These are phyloP conservation scores for Aspergillus campestris DNA, from an alignment of 495 filamentous ascomycete genomes.

Conservation along the genomic window DNA sequence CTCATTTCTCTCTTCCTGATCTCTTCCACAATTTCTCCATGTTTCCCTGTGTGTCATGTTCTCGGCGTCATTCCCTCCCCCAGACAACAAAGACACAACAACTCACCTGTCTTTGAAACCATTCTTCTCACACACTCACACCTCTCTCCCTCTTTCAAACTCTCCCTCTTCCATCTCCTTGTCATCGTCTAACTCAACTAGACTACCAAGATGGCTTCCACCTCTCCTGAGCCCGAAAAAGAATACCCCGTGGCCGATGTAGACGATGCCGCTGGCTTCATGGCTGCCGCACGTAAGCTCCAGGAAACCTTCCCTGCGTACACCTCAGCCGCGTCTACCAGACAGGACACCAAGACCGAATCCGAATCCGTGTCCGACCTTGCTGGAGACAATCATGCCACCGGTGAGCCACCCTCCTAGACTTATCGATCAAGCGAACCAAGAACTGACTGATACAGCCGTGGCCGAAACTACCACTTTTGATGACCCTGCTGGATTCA, in stretches of 20 bases:
- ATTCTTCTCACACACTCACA: no score
- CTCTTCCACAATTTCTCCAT: neutral
- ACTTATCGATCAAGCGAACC: no score
- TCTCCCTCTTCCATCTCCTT: neutral
- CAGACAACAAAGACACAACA: neutral
- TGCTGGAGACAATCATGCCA: no score
- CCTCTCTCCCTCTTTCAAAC: neutral
- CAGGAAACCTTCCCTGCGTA: neutral
- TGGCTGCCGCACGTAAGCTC: constrained; percentile 16
- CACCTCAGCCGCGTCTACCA: neutral
- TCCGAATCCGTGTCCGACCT: no score
- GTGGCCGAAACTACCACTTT: no score
- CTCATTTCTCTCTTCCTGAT: neutral
- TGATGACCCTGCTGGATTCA: no score
- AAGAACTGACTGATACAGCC: no score
- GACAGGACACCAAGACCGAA: no score
- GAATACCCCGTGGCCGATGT: constrained; percentile 8
- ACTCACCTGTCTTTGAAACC: no score
- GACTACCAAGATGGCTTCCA: constrained; percentile 2
- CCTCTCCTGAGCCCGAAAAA: neutral
- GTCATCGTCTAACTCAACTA: neutral
- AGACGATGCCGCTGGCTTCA: constrained; percentile 19
- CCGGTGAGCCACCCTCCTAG: no score
- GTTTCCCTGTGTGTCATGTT: neutral
- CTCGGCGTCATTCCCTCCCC: constrained; percentile 1